phyloP scores from a whole-genome alignment of 495 filamentous ascomycete genomes.

The Lasiosphaeriaceae sp. region DNA sequence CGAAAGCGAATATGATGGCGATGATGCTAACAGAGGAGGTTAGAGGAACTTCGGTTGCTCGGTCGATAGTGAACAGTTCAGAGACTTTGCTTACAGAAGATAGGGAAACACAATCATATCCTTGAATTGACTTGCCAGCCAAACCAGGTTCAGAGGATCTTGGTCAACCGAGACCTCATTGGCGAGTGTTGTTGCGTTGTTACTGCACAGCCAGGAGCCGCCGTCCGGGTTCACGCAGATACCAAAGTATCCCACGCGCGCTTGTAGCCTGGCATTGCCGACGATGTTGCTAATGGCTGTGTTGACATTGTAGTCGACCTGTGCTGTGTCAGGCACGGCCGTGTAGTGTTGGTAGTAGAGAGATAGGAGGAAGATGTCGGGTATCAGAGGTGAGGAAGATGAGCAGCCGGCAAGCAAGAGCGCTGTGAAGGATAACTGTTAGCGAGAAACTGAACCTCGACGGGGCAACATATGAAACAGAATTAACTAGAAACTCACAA shows the following conservation, averaged over 20 bases:
- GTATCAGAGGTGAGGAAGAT: slow-evolving; percentile 69
- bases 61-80: not conserved
- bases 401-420: slow-evolving; percentile 77
- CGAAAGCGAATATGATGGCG: slow-evolving; percentile 75
- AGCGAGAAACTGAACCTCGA: not conserved
- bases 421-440: slow-evolving; percentile 41
- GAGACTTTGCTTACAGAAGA: too few species aligned
- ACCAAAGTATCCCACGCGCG: slow-evolving; percentile 67
- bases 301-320: slow-evolving; percentile 80
- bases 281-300: slow-evolving; percentile 72
- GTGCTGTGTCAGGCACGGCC: slow-evolving; percentile 64
- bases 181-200: slow-evolving; percentile 72
- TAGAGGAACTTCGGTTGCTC: not conserved
- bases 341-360: slow-evolving; percentile 68
- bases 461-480: slow-evolving; percentile 4
- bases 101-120: slow-evolving; percentile 81
- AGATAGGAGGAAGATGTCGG: slow-evolving; percentile 74
- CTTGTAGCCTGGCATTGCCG: slow-evolving; percentile 60
- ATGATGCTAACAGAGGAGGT: slow-evolving; percentile 53
- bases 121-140: slow-evolving; percentile 75
- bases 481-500: slow-evolving; percentile 55
- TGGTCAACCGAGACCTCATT: slow-evolving; percentile 64
- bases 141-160: slow-evolving; percentile 77
- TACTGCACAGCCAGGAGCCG: slow-evolving; percentile 67
- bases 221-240: slow-evolving; percentile 74